Evolutionary conservation across 331 rosid genomes (phyloP).

Genomic region (Acacia concinna): DNA sequence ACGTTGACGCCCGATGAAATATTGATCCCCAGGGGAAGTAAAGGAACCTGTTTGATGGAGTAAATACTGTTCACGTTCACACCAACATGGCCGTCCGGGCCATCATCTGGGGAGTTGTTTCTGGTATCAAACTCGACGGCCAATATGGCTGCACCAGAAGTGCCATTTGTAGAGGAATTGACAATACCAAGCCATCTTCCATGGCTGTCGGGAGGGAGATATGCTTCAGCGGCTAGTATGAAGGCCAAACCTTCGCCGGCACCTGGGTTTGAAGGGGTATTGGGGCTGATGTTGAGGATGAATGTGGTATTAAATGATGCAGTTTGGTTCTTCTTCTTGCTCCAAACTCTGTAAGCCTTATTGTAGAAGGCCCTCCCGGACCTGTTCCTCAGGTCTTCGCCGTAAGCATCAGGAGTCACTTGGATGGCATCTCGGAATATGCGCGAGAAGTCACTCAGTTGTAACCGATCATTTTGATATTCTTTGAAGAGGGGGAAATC

Average conservation of each 20-base stretch:
- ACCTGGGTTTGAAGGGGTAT: neutral
- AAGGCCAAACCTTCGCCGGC: constrained; percentile 9
- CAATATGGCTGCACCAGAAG: neutral
- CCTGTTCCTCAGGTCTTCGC: constrained; percentile 1
- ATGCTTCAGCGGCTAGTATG: neutral
- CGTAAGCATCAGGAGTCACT: constrained; percentile 13
- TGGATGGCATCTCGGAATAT: constrained; percentile 10
- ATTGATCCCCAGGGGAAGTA: constrained; percentile 10
- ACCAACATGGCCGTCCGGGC: neutral
- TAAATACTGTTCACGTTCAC: neutral
- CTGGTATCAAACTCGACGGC: constrained; percentile 14
- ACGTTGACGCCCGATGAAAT: neutral
- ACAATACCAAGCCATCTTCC: constrained; percentile 15
- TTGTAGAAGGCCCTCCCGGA: constrained; percentile 14
- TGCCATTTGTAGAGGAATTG: neutral
- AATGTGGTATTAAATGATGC: constrained; percentile 1
- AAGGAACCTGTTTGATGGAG: neutral
- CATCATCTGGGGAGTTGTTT: neutral
- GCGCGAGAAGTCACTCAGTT: neutral
- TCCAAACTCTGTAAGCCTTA: neutral
- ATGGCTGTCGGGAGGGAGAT: neutral
- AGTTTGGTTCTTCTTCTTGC: neutral
- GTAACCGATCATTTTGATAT: neutral
- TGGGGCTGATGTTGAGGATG: constrained; percentile 3
- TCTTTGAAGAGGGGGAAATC: neutral